phyloP scores from a whole-genome alignment of 257 asterid species.

The Plantago elongata region DNA sequence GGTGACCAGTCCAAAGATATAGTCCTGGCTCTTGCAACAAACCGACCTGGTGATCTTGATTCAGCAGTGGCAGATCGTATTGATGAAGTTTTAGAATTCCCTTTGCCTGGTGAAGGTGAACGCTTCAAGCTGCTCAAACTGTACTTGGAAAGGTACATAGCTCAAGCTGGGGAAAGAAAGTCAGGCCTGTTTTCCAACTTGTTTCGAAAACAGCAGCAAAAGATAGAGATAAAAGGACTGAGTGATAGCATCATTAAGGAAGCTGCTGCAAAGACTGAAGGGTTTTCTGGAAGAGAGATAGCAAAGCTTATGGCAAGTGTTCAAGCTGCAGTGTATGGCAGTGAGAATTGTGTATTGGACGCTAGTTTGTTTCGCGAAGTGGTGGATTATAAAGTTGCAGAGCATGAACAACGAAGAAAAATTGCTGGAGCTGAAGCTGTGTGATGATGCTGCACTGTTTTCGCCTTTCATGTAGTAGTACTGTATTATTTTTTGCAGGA shows the following conservation, averaged over 20 bases:
- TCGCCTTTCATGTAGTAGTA: background rate
- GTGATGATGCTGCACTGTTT: background rate
- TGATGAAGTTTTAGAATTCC: conserved; percentile 91
- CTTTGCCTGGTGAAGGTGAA: conserved; percentile 85
- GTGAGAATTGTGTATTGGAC: conserved; percentile 69
- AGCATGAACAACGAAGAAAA: conserved; percentile 87
- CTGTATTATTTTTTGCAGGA: too few species aligned
- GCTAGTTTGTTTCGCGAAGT: conserved; percentile 72
- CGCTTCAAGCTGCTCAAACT: conserved; percentile 75
- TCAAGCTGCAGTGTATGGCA: conserved; percentile 95
- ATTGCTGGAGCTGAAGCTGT: conserved; percentile 31
- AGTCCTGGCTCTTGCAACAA: conserved; percentile 93
- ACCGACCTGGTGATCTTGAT: conserved; percentile 94
- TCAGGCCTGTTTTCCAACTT: conserved; percentile 48
- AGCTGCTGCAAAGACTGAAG: conserved; percentile 71
- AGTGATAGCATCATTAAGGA: conserved; percentile 71
- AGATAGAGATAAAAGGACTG: conserved; percentile 65
- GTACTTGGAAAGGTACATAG: conserved; percentile 77
- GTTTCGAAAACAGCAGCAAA: conserved; percentile 57
- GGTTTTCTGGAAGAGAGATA: conserved; percentile 91
- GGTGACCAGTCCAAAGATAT: conserved; percentile 97
- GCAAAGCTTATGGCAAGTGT: conserved; percentile 94
- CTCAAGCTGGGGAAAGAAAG: conserved; percentile 67
- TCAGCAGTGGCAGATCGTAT: conserved; percentile 94
- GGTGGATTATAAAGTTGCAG: conserved; percentile 75